Evolutionary conservation across 257 asterid species (phyloP).

Genomic region (Solanum clarkiae): DNA sequence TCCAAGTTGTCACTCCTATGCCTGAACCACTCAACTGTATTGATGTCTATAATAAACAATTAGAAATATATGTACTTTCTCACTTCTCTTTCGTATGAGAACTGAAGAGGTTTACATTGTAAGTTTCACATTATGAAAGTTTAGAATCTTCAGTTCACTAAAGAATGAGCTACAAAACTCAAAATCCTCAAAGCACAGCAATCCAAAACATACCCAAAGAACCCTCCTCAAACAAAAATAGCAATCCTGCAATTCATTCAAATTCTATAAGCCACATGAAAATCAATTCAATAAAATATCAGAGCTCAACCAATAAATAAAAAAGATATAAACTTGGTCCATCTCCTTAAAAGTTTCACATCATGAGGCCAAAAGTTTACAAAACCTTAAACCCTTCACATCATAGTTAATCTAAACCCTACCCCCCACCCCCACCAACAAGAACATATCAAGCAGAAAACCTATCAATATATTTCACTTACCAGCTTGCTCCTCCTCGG

Average conservation of each 20-base stretch:
- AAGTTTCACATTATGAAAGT: conserved; percentile 50
- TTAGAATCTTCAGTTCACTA: conserved; percentile 13
- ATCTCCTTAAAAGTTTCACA: conserved; percentile 89
- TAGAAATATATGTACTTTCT: background rate
- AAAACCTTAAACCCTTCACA: background rate
- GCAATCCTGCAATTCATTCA: background rate
- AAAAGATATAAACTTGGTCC: conserved; percentile 69
- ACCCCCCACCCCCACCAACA: background rate
- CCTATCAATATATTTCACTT: background rate
- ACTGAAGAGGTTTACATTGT: conserved; percentile 22
- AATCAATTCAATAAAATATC: background rate
- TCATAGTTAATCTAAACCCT: background rate
- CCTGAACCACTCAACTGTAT: background rate
- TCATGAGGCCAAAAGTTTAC: conserved; percentile 84
- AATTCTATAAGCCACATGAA: background rate
- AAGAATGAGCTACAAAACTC: background rate
- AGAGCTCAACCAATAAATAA: background rate
- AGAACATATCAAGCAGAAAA: background rate
- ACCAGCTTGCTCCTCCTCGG: conserved; percentile 95
- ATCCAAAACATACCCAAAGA: too few species aligned
- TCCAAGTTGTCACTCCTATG: background rate
- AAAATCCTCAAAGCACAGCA: background rate
- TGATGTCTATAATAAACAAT: background rate
- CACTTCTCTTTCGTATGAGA: background rate
- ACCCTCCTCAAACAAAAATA: background rate